Evolutionary conservation across 2,329 filamentous ascomycete genomes (phyloP), one percentile per base, ranked within the genome.

Genomic region (Pyricularia sp.): DNA sequence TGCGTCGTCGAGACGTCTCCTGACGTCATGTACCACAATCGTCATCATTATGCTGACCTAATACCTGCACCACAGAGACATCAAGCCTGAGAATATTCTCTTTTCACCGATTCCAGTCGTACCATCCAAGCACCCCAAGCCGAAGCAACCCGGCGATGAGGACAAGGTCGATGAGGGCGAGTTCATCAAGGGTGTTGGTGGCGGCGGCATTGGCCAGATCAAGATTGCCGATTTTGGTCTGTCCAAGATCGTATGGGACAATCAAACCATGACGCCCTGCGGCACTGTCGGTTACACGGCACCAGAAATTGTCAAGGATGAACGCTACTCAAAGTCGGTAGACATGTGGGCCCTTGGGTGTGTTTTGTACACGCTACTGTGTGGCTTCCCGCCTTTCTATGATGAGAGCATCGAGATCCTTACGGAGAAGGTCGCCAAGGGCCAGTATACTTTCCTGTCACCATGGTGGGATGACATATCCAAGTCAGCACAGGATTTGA

Each of bases 401-500:
- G 94, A 99, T 70, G 94, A 99, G 78, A 96, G 91, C 72, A 97
- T 99, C 70, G 92, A 96, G 73, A 89, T 96, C 0, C 84, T 99
- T 67, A 97, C 94, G 1, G 93, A 99, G 74, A 99, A 99, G 81
- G 94, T 99, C 22, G 94, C 94, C 33, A 88, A 90, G 72, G 94
- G 94, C 62, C 92, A 97, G 78, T 99, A 94, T 75, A 97, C 94
- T 0, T 99, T 99, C 79, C 79, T 99, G 59, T 97, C 93, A 2
- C 94, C 94, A 0, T 99, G 94, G 94, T 99, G 94, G 94, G 94
- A 99, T 70, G 93, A 97, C 66, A 97, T 99, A 67, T 97, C 93
- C 67, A 92, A 94, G 74, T 88, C 91, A 3, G 94, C 94, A 0
- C 91, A 97, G 75, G 93, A 99, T 71, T 81, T 99, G 10, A 93